Base-by-base conservation (phyloP, 169 alveolate genomes). In the Babesia bigemina region DNA sequence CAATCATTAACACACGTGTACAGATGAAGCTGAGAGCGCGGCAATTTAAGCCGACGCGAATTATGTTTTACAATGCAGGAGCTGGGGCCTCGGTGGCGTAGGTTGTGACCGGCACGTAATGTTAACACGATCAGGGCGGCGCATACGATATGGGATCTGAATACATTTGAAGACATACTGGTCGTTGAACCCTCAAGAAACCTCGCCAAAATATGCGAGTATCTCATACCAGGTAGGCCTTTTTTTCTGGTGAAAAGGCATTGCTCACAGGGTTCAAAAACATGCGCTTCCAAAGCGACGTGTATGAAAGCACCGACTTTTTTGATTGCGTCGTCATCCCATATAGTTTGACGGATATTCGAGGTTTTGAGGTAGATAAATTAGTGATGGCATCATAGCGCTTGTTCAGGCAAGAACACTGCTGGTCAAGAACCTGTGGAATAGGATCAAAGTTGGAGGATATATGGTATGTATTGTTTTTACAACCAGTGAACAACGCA, bases 391-490 rank as follows among this genome's bases (percentile, higher is more conserved):
- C 10, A 16, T n/a, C 26, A 17, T 39, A 21, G 11, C 50, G 39
- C 21, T 42, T 1, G 6, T 33, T 21, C 47, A 74, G 90, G 62
- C 85, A 17, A 63, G 94, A 67, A 62, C 84, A 48, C 67, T 90
- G 11, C 70, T 86, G 50, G 82, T 90, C 12, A 83, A 84, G 70
- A 90, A 90, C 63, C 59, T 90, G 16, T 90, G 94, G 94, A 84
- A 86, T 58, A 52, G 70, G 22, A 17, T 90, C 21, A 61, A 62
- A 26, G 70, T 63, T 6, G 85, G 86, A 12, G 93, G 94, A 29
- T 57, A 73, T 12, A 42, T 87, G 75, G 89, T 70, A 22, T n/a
- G 77, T 52, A 50, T 12, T 52, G 75, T 28, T 55, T 36, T 4
- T 36, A 2, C 7, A 0, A 21, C 4, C 28, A 10, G 24, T 59